These are phyloP conservation scores for Coemansia sp. DNA, from an alignment of 192 early-diverging fungal genomes.

Conservation along the genomic window DNA sequence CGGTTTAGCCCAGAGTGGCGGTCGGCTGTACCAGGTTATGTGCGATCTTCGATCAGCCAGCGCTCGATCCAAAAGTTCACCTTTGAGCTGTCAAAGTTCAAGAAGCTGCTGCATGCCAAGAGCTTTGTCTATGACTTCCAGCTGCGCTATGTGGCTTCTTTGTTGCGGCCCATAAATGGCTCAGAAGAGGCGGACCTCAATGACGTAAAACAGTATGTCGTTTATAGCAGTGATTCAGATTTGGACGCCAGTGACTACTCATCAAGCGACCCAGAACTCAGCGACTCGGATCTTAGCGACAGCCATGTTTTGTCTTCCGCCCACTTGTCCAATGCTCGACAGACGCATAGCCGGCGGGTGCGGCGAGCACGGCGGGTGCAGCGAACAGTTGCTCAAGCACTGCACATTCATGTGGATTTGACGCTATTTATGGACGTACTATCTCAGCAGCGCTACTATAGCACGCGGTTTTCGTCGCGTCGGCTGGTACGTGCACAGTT, in stretches of 20 bases:
- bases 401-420: slow-evolving; percentile 49
- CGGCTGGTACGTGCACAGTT: slow-evolving; percentile 38
- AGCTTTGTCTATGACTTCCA: slow-evolving; percentile 57
- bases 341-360: background rate
- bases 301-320: background rate
- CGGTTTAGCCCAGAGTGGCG: slow-evolving; percentile 52
- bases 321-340: background rate
- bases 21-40: slow-evolving; percentile 47
- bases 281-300: slow-evolving; percentile 16
- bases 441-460: slow-evolving; percentile 51
- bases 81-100: slow-evolving; percentile 52
- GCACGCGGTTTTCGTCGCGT: slow-evolving; percentile 52
- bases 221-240: slow-evolving; percentile 45
- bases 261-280: slow-evolving; percentile 15
- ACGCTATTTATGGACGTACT: slow-evolving; percentile 32
- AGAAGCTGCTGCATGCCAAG: slow-evolving; percentile 53
- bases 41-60: slow-evolving; percentile 39
- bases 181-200: background rate
- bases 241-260: slow-evolving; percentile 4
- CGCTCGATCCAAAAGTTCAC: slow-evolving; percentile 50
- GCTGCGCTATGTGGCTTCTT: slow-evolving; percentile 46
- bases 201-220: slow-evolving; percentile 3
- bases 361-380: background rate
- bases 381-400: slow-evolving; percentile 36
- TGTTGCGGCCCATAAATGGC: slow-evolving; percentile 24